Evolutionary conservation across 257 asterid species (phyloP).

Genomic region (Haberlea rhodopensis): DNA sequence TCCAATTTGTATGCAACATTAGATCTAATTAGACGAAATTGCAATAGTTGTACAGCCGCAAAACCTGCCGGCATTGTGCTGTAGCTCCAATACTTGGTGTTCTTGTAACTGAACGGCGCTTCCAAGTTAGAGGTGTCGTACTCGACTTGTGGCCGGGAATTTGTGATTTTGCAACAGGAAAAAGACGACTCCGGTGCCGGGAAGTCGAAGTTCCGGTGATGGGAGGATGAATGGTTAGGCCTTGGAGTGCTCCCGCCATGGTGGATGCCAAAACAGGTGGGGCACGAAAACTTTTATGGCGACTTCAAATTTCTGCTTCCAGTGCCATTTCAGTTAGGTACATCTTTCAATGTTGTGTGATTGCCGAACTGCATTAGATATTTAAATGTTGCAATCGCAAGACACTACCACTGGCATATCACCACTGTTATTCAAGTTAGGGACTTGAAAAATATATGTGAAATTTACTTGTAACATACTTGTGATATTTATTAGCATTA

Average conservation of each 20-base stretch:
- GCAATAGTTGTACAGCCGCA: too few species aligned
- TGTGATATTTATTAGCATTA: too few species aligned
- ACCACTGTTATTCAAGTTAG: too few species aligned
- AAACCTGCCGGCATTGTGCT: conserved; percentile 46
- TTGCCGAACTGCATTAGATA: too few species aligned
- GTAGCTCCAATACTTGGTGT: conserved; percentile 40
- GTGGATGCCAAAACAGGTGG: not conserved
- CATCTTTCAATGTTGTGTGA: too few species aligned
- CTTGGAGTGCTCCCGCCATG: conserved; percentile 53
- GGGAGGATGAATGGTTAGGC: conserved; percentile 33
- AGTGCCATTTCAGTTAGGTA: too few species aligned
- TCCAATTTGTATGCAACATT: not conserved
- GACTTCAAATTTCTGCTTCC: too few species aligned
- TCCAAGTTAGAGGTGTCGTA: conserved; percentile 21
- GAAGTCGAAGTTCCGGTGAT: conserved; percentile 25
- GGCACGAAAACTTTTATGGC: too few species aligned
- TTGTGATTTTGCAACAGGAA: conserved; percentile 13
- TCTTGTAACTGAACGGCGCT: conserved; percentile 35
- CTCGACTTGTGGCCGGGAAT: conserved; percentile 17
- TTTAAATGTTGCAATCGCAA: too few species aligned
- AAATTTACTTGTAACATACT: too few species aligned
- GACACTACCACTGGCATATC: too few species aligned
- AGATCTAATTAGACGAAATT: not conserved
- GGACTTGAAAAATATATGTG: too few species aligned
- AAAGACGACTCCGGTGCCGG: conserved; percentile 21